Base-by-base conservation (phyloP, 1,139 yeast genomes). In the Lodderomyces margitis region DNA sequence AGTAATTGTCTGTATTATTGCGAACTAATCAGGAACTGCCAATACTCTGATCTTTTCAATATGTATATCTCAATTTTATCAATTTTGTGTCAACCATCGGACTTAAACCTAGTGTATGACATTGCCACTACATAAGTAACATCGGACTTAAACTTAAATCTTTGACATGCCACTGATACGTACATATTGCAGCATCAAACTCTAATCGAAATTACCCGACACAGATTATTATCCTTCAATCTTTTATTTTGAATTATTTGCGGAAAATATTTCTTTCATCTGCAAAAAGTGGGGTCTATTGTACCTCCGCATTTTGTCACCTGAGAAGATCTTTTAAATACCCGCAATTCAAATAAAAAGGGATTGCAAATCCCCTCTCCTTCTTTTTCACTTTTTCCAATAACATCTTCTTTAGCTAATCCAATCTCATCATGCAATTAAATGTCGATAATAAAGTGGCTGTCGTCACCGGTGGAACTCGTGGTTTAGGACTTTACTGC, bases 381-480 rank as follows among this genome's bases (percentile, higher is more conserved):
- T 16, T 3, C 16, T 5, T 25, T 25, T 25, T 5, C 30, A 3
- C 12, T 12, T 5, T 12, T 12, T n/a, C n/a, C n/a, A n/a, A n/a
- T n/a, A n/a, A n/a, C n/a, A 25, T 25, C 9, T 11, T 12, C 12
- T 25, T 25, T 11, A 5, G 16, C 30, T 25, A 14, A 28, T 15
- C n/a, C 11, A 15, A n/a, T 28, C 19, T 15, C n/a, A 28, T 15
- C 6, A 28, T 28, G 32, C 11, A 28, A 15, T 28, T 28, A 9
- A 71, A 70, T 48, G 82, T 81, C 27, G 64, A 78, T 42, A 87
- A 84, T 25, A 84, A 84, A 59, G 72, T 74, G 6, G 91, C 87
- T 1, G 78, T 81, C 11, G 72, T 85, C 49, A 85, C 92, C n/a
- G 94, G 92, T 14, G 89, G 91, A 32, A 78, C 88, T 36, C 70